These are phyloP conservation scores for Fusarium sp. DNA, from an alignment of 2,329 filamentous ascomycete species.

Conservation along the genomic window DNA sequence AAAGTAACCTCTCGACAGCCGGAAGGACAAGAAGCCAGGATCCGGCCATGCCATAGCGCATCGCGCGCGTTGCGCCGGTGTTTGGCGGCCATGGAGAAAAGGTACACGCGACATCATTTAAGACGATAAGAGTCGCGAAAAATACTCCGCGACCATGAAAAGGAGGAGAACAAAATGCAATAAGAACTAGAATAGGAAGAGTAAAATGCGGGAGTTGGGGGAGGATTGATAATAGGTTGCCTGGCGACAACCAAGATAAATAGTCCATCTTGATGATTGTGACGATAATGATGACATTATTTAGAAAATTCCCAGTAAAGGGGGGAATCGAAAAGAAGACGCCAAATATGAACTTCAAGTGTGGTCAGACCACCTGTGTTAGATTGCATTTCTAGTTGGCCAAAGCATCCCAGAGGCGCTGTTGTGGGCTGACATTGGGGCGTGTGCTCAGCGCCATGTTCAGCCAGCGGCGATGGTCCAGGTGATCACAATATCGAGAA, in stretches of 20 bases:
- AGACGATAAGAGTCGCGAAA: constrained; percentile 10
- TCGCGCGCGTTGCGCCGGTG: constrained; percentile 7
- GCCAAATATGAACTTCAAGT: not conserved
- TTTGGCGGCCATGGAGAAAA: constrained; percentile 25
- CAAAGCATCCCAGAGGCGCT: not conserved
- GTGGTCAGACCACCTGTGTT: not conserved
- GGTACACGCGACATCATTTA: constrained; percentile 8
- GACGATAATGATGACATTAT: not conserved
- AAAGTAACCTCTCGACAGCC: constrained; percentile 17
- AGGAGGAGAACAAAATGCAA: constrained; percentile 6
- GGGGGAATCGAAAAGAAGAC: not conserved
- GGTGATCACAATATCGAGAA: not conserved
- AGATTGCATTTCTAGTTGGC: not conserved
- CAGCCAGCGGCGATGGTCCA: not conserved
- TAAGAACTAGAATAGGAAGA: not conserved
- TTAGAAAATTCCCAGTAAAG: not conserved
- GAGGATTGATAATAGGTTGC: not conserved
- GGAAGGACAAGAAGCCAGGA: constrained; percentile 29
- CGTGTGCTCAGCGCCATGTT: not conserved
- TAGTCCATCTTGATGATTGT: not conserved
- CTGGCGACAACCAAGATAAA: not conserved
- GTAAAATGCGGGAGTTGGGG: constrained; percentile 5
- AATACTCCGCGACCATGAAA: constrained; percentile 8
- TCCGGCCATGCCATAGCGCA: constrained; percentile 26
- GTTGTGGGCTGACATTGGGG: not conserved